These are phyloP conservation scores for Agapanthus africanus DNA, from an alignment of 106 monocot species.

Conservation along the genomic window DNA sequence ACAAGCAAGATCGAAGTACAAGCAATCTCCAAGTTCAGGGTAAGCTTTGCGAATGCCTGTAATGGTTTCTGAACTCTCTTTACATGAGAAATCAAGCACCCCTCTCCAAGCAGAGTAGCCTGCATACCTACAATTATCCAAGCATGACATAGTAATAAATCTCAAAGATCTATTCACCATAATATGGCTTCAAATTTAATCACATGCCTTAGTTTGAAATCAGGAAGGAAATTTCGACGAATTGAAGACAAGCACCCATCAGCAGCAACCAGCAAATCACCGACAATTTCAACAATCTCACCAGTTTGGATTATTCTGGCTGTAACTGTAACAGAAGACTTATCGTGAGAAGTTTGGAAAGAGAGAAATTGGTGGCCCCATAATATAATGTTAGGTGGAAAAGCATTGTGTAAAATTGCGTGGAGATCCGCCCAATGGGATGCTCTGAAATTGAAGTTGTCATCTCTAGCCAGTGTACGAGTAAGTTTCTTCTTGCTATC, in stretches of 20 bases:
- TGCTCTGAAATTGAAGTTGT: constrained; percentile 50
- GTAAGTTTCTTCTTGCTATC: constrained; percentile 46
- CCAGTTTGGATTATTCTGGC: constrained; percentile 23
- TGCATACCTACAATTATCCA: constrained; percentile 47
- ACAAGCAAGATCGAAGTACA: constrained; percentile 73
- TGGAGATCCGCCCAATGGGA: constrained; percentile 75
- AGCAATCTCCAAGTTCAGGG: constrained; percentile 61
- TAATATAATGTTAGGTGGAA: constrained; percentile 30
- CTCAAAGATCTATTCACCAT: too few species aligned
- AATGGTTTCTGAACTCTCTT: constrained; percentile 36
- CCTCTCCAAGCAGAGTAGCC: constrained; percentile 90
- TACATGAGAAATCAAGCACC: constrained; percentile 57
- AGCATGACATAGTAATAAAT: background rate
- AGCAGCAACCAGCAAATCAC: constrained; percentile 71
- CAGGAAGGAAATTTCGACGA: constrained; percentile 51
- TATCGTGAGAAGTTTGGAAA: constrained; percentile 12
- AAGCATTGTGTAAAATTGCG: constrained; percentile 27
- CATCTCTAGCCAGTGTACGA: constrained; percentile 40
- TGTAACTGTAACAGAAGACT: constrained; percentile 21
- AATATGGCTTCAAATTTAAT: background rate
- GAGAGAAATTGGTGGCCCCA: constrained; percentile 72
- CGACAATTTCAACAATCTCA: constrained; percentile 42
- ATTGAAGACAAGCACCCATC: constrained; percentile 68
- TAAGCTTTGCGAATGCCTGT: constrained; percentile 40
- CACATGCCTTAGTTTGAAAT: constrained; percentile 58